phyloP scores from a whole-genome alignment of 2,329 filamentous ascomycete genomes.

The Colletotrichum phormii region DNA sequence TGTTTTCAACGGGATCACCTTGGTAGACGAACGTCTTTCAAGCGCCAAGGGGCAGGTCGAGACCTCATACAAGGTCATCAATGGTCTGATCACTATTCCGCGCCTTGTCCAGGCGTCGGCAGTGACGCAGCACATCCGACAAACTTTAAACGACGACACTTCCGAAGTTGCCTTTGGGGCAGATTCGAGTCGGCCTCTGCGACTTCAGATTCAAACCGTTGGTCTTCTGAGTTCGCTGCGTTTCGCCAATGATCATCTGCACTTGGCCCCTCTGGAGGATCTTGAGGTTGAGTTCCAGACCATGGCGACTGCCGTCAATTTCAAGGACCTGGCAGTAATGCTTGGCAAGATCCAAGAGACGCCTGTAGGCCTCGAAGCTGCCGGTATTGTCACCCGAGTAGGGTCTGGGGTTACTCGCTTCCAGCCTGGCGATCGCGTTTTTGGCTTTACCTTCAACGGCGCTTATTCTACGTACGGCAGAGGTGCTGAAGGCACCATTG shows the following conservation, averaged over 20 bases:
- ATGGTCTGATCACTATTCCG: not conserved
- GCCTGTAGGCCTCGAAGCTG: slow-evolving; percentile 44
- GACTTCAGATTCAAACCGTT: not conserved
- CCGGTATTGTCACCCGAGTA: slow-evolving; percentile 46
- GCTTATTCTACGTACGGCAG: slow-evolving; percentile 39
- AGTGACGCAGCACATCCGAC: not conserved
- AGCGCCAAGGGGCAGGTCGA: not conserved
- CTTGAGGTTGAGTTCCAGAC: slow-evolving; percentile 43
- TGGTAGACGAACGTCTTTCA: not conserved
- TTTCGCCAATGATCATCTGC: not conserved
- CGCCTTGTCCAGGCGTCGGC: not conserved
- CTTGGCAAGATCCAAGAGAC: slow-evolving; percentile 40
- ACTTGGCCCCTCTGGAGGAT: slow-evolving; percentile 10
- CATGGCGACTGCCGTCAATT: slow-evolving; percentile 41
- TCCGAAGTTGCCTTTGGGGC: not conserved
- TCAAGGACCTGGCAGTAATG: slow-evolving; percentile 40
- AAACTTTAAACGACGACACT: no score
- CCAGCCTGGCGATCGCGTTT: slow-evolving; percentile 45
- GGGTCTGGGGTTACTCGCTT: slow-evolving; percentile 44
- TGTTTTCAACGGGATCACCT: not conserved
- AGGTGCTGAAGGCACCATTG: slow-evolving; percentile 32
- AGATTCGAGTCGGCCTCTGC: not conserved
- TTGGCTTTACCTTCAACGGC: slow-evolving; percentile 31
- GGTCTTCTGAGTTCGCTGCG: not conserved
- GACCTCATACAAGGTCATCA: not conserved